phyloP scores from a whole-genome alignment of 768 basidiomycete species.

The Tremella fuciformis region DNA sequence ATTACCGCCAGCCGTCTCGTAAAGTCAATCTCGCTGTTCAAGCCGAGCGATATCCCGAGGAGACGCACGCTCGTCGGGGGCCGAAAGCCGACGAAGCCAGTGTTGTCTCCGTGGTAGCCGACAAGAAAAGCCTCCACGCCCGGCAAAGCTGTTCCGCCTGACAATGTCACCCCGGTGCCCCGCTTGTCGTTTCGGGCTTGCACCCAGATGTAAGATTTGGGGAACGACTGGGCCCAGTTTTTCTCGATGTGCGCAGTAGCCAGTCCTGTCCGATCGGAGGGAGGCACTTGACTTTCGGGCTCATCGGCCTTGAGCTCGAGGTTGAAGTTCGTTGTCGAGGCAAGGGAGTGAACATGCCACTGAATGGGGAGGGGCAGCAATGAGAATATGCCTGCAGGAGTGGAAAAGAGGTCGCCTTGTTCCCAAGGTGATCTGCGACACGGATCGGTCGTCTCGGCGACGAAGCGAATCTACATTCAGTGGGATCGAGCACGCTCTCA shows the following conservation, averaged over 20 bases:
- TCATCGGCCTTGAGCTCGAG: slow-evolving; percentile 3
- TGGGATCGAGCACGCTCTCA: not conserved
- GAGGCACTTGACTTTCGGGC: not conserved
- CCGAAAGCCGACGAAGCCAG: slow-evolving; percentile 13
- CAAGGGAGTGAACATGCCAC: slow-evolving; percentile 40
- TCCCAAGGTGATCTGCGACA: slow-evolving; percentile 24
- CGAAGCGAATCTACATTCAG: not conserved
- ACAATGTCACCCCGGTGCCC: slow-evolving; percentile 21
- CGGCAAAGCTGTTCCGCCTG: slow-evolving; percentile 27
- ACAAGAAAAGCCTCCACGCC: slow-evolving; percentile 35
- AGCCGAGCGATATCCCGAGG: slow-evolving; percentile 26
- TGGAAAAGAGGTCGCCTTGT: slow-evolving; percentile 20
- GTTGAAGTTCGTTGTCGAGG: slow-evolving; percentile 17
- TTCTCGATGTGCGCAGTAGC: slow-evolving; percentile 34
- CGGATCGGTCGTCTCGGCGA: not conserved
- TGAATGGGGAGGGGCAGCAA: slow-evolving; percentile 34
- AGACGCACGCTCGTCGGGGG: slow-evolving; percentile 33
- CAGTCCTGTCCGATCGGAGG: slow-evolving; percentile 10
- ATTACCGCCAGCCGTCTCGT: slow-evolving; percentile 15
- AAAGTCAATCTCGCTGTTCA: slow-evolving; percentile 20
- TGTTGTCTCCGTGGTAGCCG: slow-evolving; percentile 24
- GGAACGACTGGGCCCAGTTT: slow-evolving; percentile 40
- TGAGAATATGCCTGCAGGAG: slow-evolving; percentile 31
- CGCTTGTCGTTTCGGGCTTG: slow-evolving; percentile 26
- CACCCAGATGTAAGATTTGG: slow-evolving; percentile 35